A percentile compares a stretch with the other conserved stretches of the same genome.
Evolutionary conservation across 306 rosid genomes (phyloP).

Genomic region (Quillaja saponaria): DNA sequence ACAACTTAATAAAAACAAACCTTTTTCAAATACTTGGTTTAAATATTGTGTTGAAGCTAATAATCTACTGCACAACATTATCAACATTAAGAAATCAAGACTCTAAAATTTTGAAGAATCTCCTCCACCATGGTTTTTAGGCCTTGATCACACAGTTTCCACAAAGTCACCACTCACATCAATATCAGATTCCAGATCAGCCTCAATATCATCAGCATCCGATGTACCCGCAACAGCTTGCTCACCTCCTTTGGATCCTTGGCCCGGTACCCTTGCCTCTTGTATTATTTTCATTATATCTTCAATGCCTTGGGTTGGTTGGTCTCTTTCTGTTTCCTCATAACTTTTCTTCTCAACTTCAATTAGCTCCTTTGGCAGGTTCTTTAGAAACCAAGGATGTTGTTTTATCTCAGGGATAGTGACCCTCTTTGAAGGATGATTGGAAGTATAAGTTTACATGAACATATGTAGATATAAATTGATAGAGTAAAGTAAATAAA

Average conservation of each 20-base stretch:
- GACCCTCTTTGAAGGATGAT: constrained; percentile 54
- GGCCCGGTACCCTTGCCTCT: constrained; percentile 66
- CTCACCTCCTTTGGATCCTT: constrained; percentile 44
- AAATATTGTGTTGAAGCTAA: constrained; percentile 16
- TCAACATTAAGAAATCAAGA: constrained; percentile 8
- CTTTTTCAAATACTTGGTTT: constrained; percentile 29
- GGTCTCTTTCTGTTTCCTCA: constrained; percentile 32
- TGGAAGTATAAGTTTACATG: neutral
- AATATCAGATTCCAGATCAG: constrained; percentile 51
- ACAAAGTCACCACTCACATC: constrained; percentile 46
- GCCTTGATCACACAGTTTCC: constrained; percentile 28
- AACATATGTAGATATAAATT: too few species aligned
- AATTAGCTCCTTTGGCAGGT: constrained; percentile 57
- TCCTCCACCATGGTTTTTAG: neutral
- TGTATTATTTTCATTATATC: constrained; percentile 59
- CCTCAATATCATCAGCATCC: constrained; percentile 43
- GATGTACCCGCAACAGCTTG: constrained; percentile 39
- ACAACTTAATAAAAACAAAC: constrained; percentile 22
- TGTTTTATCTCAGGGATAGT: constrained; percentile 72
- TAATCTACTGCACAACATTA: constrained; percentile 23
- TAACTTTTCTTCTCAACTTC: constrained; percentile 55
- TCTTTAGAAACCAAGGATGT: constrained; percentile 83
- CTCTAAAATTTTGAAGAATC: neutral
- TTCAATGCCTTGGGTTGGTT: constrained; percentile 61
- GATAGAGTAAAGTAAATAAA: too few species aligned